Percentiles rank a stretch among this genome's conserved stretches.
Conservation (phyloP, 495 filamentous ascomycete species). For the Cryomyces antarcticus region DNA sequence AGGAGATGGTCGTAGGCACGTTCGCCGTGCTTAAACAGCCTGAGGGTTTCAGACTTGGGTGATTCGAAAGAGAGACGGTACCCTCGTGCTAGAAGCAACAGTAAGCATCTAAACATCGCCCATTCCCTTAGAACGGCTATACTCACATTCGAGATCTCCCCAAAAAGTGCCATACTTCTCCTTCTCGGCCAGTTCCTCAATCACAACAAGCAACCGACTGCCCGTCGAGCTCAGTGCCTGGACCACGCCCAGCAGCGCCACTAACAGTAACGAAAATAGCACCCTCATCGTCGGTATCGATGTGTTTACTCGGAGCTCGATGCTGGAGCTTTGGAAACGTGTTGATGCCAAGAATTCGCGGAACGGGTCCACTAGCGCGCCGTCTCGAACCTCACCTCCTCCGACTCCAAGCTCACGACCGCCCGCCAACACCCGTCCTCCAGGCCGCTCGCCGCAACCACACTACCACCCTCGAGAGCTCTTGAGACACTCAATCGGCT, state of each 20-base stretch:
- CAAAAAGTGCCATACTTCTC: conserved; percentile 64
- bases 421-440: too few species aligned
- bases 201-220: conserved; percentile 61
- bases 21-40: conserved; percentile 74
- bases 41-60: conserved; percentile 64
- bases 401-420: too few species aligned
- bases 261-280: conserved; percentile 45
- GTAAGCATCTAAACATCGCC: not conserved
- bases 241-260: conserved; percentile 41
- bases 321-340: not conserved
- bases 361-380: not conserved
- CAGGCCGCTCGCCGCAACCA: too few species aligned
- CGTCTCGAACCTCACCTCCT: too few species aligned
- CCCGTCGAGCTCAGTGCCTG: conserved; percentile 65
- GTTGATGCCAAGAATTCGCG: not conserved
- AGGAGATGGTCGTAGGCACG: conserved; percentile 77
- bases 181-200: conserved; percentile 68
- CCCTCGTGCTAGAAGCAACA: conserved; percentile 42
- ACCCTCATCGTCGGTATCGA: conserved; percentile 38
- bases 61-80: conserved; percentile 64
- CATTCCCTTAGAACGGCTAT: not conserved
- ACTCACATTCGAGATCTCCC: conserved; percentile 56
- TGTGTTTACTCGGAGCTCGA: too few species aligned
- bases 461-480: too few species aligned
- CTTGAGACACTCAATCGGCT: too few species aligned